A percentile compares a stretch with the other conserved stretches of the same genome.
Conservation (phyloP, 2,329 filamentous ascomycete genomes). For the Coniella lustricola region DNA sequence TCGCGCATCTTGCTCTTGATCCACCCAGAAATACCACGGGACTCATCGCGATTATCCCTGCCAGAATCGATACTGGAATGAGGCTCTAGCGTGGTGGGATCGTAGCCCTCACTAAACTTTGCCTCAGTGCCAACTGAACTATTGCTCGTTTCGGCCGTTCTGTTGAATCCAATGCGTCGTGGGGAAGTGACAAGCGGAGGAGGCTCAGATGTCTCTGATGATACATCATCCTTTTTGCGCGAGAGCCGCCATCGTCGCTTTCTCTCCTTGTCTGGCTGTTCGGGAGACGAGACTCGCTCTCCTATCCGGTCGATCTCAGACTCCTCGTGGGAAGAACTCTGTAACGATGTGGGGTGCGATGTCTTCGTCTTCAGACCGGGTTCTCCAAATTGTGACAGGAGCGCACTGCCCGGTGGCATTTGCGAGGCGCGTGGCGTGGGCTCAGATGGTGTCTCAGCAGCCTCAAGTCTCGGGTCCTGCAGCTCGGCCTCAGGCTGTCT, state of each 20-base stretch:
- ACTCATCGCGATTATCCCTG: slow-evolving; percentile 39
- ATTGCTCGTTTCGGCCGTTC: slow-evolving; percentile 57
- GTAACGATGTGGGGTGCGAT: slow-evolving; percentile 70
- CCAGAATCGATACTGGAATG: slow-evolving; percentile 30
- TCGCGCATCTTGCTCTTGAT: slow-evolving; percentile 55
- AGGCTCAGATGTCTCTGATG: slow-evolving; percentile 25
- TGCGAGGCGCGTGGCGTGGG: slow-evolving; percentile 41
- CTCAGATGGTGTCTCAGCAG: slow-evolving; percentile 33
- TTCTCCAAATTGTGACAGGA: slow-evolving; percentile 38
- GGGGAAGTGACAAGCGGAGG: slow-evolving; percentile 37
- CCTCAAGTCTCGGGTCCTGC: slow-evolving; percentile 17
- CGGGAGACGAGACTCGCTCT: slow-evolving; percentile 36
- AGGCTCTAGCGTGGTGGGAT: slow-evolving; percentile 37
- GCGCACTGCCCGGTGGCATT: slow-evolving; percentile 31
- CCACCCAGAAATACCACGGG: slow-evolving; percentile 48
- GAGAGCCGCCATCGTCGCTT: slow-evolving; percentile 69
- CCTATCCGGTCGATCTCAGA: slow-evolving; percentile 73
- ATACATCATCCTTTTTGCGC: slow-evolving; percentile 53
- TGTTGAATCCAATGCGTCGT: slow-evolving; percentile 48
- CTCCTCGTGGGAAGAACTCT: slow-evolving; percentile 71
- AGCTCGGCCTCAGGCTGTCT: slow-evolving; percentile 9
- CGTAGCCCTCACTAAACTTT: slow-evolving; percentile 44
- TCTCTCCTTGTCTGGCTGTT: slow-evolving; percentile 57
- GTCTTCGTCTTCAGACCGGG: slow-evolving; percentile 54
- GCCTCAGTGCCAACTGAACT: slow-evolving; percentile 60